Percentiles rank a stretch among this genome's conserved stretches.
Conservation (phyloP, 495 filamentous ascomycete species). For the Neurospora sublineolata region DNA sequence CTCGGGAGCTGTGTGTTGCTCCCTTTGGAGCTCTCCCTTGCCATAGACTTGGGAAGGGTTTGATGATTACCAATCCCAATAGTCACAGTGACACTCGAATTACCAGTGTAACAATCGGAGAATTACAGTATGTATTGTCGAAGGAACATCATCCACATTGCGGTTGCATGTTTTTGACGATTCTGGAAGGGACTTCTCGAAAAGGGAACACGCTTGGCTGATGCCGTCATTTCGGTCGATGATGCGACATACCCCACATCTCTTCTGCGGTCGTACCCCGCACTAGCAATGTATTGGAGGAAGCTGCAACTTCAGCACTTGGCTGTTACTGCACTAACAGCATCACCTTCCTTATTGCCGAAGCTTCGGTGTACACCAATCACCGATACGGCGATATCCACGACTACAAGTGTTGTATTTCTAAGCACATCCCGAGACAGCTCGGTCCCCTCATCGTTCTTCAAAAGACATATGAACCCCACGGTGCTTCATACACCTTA, state of each 20-base stretch:
- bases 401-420: not conserved
- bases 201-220: not conserved
- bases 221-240: not conserved
- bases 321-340: not conserved
- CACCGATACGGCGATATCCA: not conserved
- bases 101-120: not conserved
- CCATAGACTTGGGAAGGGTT: not conserved
- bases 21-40: not conserved
- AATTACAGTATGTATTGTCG: not conserved
- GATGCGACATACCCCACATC: not conserved
- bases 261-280: not conserved
- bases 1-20: not conserved
- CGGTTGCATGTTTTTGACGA: not conserved
- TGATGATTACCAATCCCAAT: not conserved
- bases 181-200: not conserved
- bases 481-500: not conserved
- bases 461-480: not conserved
- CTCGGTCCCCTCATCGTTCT: not conserved
- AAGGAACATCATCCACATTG: not conserved
- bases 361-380: not conserved
- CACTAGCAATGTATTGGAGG: not conserved
- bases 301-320: not conserved
- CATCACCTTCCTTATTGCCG: not conserved
- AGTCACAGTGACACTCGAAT: not conserved
- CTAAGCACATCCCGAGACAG: not conserved